phyloP scores from a whole-genome alignment of 2,329 filamentous ascomycete genomes.

The Albophoma yamanashiensis region DNA sequence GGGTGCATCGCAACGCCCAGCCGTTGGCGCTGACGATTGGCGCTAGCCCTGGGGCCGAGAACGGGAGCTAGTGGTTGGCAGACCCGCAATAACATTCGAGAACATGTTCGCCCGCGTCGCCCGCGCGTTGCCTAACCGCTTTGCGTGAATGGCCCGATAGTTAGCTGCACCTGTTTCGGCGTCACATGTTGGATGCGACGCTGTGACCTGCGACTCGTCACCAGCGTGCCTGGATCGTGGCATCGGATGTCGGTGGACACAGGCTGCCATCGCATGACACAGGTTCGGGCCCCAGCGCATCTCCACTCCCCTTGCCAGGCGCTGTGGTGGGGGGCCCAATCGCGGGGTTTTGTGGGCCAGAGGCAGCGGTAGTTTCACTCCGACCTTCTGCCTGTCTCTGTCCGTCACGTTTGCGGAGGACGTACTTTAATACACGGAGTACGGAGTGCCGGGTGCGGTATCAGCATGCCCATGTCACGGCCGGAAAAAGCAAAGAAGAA shows the following conservation, averaged over 20 bases:
- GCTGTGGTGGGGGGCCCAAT: not conserved
- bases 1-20: not conserved
- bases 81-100: not conserved
- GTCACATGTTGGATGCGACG: not conserved
- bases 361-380: too few species aligned
- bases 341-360: not conserved
- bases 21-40: not conserved
- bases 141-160: not conserved
- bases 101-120: not conserved
- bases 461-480: too few species aligned
- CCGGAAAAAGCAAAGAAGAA: too few species aligned
- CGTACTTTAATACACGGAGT: too few species aligned
- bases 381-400: too few species aligned
- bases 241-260: not conserved
- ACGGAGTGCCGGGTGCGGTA: too few species aligned
- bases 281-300: not conserved
- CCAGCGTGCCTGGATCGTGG: not conserved
- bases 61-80: not conserved
- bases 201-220: not conserved
- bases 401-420: too few species aligned
- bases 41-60: not conserved
- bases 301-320: not conserved
- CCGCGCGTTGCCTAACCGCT: not conserved
- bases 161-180: not conserved
- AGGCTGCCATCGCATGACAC: not conserved